Evolutionary conservation across 192 early-diverging fungal species (phyloP).

Genomic region (Globomyces pollinis-pini): DNA sequence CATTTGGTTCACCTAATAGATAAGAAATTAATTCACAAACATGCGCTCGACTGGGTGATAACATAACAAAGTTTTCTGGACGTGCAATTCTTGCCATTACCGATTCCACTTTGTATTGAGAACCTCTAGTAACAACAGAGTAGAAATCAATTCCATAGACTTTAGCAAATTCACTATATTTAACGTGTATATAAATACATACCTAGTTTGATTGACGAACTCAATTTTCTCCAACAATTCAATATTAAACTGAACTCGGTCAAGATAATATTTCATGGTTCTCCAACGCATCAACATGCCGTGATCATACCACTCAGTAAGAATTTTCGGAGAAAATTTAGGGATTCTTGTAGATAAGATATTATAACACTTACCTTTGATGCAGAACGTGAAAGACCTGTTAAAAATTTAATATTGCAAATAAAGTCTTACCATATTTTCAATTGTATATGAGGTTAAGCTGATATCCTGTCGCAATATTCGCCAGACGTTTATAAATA

Average conservation of each 20-base stretch:
- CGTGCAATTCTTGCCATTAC: constrained; percentile 48
- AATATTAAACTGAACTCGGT: constrained; percentile 57
- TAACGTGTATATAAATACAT: too few species aligned
- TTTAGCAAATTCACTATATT: constrained; percentile 79
- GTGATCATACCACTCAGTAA: constrained; percentile 61
- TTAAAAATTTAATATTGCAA: too few species aligned
- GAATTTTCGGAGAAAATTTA: constrained; percentile 45
- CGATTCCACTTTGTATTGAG: constrained; percentile 88
- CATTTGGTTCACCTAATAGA: too few species aligned
- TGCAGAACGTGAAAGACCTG: constrained; percentile 65
- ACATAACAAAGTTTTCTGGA: constrained; percentile 69
- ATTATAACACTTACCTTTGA: constrained; percentile 46
- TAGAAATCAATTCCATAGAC: constrained; percentile 89
- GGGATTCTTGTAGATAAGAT: constrained; percentile 44
- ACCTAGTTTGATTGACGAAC: constrained; percentile 57
- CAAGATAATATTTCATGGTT: constrained; percentile 57
- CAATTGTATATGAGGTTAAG: constrained; percentile 70
- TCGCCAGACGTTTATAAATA: constrained; percentile 85
- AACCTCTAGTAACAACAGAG: constrained; percentile 80
- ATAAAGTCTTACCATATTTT: constrained; percentile 62
- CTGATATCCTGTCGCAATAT: constrained; percentile 70
- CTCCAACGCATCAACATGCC: constrained; percentile 46
- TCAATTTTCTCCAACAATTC: constrained; percentile 65
- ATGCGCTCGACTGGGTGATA: constrained; percentile 68
- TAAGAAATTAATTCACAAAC: constrained; percentile 53